phyloP scores from a whole-genome alignment of 2,329 filamentous ascomycete genomes.

The Trichophyton equinum region DNA sequence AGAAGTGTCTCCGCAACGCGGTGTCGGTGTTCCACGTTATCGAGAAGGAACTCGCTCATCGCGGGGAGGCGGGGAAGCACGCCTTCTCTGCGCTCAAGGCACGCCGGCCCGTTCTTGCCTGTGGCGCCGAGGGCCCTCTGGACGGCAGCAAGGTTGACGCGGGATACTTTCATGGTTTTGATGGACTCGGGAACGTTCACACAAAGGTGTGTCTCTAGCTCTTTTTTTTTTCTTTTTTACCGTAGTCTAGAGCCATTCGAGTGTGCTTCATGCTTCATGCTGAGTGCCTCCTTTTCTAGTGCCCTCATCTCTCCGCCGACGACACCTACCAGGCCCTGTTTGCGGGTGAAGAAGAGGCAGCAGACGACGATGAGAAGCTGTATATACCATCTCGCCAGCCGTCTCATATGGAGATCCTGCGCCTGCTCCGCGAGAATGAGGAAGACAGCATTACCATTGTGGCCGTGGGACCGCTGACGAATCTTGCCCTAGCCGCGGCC shows the following conservation, averaged over 20 bases:
- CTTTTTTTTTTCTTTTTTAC: too few relatives aligned
- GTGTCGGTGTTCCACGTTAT: constrained; percentile 85
- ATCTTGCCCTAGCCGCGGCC: constrained; percentile 75
- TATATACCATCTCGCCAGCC: constrained; percentile 65
- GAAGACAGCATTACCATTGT: constrained; percentile 78
- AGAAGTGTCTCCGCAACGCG: constrained; percentile 79
- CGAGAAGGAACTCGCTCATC: constrained; percentile 78
- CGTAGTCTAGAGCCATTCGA: neutral
- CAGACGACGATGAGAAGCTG: constrained; percentile 29
- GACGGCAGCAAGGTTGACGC: constrained; percentile 69
- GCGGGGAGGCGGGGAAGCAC: constrained; percentile 52
- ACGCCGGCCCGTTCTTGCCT: constrained; percentile 69
- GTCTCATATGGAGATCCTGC: constrained; percentile 80
- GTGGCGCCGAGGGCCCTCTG: constrained; percentile 75
- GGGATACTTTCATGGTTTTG: constrained; percentile 73
- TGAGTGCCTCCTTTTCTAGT: constrained; percentile 28
- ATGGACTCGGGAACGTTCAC: constrained; percentile 68
- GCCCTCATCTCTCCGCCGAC: constrained; percentile 61
- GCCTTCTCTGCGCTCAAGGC: constrained; percentile 59
- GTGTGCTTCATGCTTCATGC: too few relatives aligned
- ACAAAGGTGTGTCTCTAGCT: constrained; percentile 25
- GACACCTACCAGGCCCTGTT: constrained; percentile 65
- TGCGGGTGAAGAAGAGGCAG: constrained; percentile 36
- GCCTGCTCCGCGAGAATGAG: constrained; percentile 68
- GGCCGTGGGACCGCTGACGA: constrained; percentile 84